A percentile compares a stretch with the other conserved stretches of the same genome.
phyloP scores from a whole-genome alignment of 495 filamentous ascomycete species.

The Viridothelium virens region DNA sequence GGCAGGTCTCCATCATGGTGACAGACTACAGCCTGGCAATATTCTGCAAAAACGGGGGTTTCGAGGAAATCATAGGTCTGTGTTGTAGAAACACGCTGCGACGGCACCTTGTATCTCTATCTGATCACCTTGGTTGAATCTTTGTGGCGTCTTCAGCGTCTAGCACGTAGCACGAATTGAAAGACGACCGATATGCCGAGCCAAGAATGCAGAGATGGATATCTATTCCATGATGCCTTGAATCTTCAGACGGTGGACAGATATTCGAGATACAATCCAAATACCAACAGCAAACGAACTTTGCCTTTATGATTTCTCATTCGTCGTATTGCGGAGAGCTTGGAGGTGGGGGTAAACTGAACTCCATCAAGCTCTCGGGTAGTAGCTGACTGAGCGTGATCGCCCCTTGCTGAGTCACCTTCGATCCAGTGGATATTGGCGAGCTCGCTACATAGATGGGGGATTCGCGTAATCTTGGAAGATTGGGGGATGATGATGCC shows the following conservation, averaged over 20 bases:
- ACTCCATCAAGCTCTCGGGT: slow-evolving; percentile 1
- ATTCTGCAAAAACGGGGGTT: no score
- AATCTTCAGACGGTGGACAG: no score
- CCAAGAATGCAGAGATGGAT: neutral
- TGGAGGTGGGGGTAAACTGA: neutral
- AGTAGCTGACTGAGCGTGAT: slow-evolving; percentile 3
- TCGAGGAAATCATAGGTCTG: no score
- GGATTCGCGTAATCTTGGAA: neutral
- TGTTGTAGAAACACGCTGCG: no score
- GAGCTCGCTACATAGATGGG: neutral
- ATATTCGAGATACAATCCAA: neutral
- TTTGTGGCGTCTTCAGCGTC: no score
- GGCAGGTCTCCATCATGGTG: no score
- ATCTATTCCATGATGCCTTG: neutral
- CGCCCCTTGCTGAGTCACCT: neutral
- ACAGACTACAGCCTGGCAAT: no score
- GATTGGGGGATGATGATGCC: neutral
- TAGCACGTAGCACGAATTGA: neutral
- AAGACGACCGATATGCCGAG: neutral
- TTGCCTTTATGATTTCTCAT: neutral
- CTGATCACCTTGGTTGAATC: no score
- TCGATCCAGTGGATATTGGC: neutral
- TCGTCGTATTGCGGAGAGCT: neutral
- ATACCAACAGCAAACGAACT: neutral
- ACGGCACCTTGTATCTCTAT: no score